Conservation (phyloP, 805 yeast genomes). For the Ogataea paraovalis region DNA sequence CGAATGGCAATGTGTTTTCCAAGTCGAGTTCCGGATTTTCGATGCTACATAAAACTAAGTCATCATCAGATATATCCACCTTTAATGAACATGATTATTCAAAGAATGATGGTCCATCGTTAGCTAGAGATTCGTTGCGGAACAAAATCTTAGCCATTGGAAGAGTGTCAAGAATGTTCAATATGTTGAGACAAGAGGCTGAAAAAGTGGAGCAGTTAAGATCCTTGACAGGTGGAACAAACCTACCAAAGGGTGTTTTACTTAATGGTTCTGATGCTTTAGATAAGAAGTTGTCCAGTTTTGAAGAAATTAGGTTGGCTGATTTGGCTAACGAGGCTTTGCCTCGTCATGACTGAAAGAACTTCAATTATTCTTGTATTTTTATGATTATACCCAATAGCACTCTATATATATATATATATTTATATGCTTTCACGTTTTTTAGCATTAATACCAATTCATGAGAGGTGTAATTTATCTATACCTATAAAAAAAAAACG, state of each 20-base stretch:
- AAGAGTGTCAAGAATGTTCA: constrained; percentile 91
- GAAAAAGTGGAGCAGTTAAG: constrained; percentile 84
- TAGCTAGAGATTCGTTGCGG: constrained; percentile 48
- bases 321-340: constrained; percentile 78
- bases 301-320: constrained; percentile 79
- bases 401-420: background rate
- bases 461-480: too few relatives aligned
- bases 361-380: too few relatives aligned
- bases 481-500: too few relatives aligned
- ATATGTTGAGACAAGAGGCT: constrained; percentile 81
- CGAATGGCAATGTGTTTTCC: too few relatives aligned
- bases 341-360: background rate
- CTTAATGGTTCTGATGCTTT: constrained; percentile 80
- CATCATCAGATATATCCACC: constrained; percentile 9
- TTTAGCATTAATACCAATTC: too few relatives aligned
- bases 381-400: too few relatives aligned
- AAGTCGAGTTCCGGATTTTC: background rate
- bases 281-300: constrained; percentile 61
- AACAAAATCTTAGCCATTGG: constrained; percentile 95
- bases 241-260: constrained; percentile 81
- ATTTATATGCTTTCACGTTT: background rate
- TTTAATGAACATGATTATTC: constrained; percentile 27
- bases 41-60: constrained; percentile 2
- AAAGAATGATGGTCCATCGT: constrained; percentile 9
- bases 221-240: constrained; percentile 60